Base-by-base conservation (phyloP, 352 stramenopile genomes). In the Pythium brassicae region DNA sequence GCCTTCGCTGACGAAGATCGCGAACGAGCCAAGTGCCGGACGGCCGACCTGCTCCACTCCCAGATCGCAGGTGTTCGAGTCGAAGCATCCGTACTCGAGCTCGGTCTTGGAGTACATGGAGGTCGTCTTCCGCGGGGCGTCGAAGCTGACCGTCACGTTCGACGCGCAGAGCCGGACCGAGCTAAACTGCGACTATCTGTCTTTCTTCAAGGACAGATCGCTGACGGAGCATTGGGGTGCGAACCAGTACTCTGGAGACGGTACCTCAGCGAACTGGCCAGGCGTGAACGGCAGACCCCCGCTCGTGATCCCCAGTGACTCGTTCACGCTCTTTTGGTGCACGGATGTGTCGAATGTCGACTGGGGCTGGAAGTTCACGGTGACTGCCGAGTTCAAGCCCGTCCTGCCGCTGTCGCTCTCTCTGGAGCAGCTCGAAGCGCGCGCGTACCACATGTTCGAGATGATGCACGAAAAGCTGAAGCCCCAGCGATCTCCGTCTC, bases 301-400 rank as follows among this genome's bases (percentile, higher is more conserved):
- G 6, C 77, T 97, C 19, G 64, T 93, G 3, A 93, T 97, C 37
- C 61, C 72, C 7, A 68, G 72, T 0, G 80, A 89, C 29, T 87
- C 81, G 7, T 96, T 96, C 50, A 87, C 72, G 22, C 53, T 97
- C 19, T 61, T 94, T 20, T 97, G 92, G 82, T 76, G 66, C 49
- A 92, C 86, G 0, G 89, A 97, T 64, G 69, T 68, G 0, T 87
- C 80, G 9, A 97, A 95, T 59, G 85, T 92, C 26, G 88, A 96
- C 25, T 97, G 89, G 89, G 86, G 86, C 0, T 94, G 83, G 74
- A 84, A 88, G 47, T 92, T 94, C 45, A 87, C 71, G 9, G 80
- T 94, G 0, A 70, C 64, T 19, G 79, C 82, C 6, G 74, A 86
- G 25, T 94, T 87, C 63, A 53, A 71, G 11, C 62, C 71, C 1